phyloP scores from a whole-genome alignment of 768 basidiomycete genomes.

The Tylopilus cervinicoccineus region DNA sequence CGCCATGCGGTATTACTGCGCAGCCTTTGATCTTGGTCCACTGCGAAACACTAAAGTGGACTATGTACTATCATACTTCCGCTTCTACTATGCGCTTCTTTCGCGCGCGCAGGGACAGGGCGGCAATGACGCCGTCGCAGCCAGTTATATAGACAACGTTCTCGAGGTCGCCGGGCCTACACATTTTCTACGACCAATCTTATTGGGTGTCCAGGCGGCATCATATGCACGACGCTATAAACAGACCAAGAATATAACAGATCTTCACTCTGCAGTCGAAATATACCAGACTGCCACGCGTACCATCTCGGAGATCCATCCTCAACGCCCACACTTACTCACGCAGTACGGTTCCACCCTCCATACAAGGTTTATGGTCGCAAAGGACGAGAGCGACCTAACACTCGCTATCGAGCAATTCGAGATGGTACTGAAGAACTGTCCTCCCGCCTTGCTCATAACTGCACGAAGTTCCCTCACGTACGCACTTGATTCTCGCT shows the following conservation, averaged over 20 bases:
- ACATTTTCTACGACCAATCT: constrained; percentile 8
- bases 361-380: constrained; percentile 9
- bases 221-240: constrained; percentile 11
- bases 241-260: constrained; percentile 7
- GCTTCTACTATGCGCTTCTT: constrained; percentile 1
- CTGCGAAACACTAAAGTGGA: not conserved
- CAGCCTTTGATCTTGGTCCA: constrained; percentile 17
- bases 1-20: constrained; percentile 11
- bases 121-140: not conserved
- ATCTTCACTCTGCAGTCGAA: constrained; percentile 14
- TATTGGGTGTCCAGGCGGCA: constrained; percentile 9
- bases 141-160: constrained; percentile 9
- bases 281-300: constrained; percentile 1
- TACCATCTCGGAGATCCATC: constrained; percentile 4
- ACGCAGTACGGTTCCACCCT: constrained; percentile 20
- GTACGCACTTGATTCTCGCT: constrained; percentile 8
- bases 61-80: constrained; percentile 8
- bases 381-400: constrained; percentile 16
- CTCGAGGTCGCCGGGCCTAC: constrained; percentile 2
- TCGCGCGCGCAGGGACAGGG: not conserved
- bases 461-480: constrained; percentile 6
- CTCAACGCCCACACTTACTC: constrained; percentile 11
- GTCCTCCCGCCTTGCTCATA: constrained; percentile 2
- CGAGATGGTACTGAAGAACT: not conserved
- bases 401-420: constrained; percentile 15